Conservation (phyloP, 768 basidiomycete species). For the Pleurotus ostreatus region DNA sequence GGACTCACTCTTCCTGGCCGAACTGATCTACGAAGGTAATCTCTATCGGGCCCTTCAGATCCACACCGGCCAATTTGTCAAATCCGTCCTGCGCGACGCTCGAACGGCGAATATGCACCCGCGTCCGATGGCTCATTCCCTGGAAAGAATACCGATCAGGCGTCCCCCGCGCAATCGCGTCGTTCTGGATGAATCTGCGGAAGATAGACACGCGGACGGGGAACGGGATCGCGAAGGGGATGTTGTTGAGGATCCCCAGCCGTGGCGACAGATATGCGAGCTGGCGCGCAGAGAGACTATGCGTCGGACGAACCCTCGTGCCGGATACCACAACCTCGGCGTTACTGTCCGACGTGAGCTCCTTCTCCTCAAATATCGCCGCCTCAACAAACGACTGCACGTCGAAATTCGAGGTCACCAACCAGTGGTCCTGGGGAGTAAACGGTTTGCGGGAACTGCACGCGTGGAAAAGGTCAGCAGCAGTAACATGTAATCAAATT, state of each 20-base stretch:
- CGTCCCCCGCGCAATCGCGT: constrained; percentile 30
- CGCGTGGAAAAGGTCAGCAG: constrained; percentile 9
- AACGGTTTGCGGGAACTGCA: constrained; percentile 80
- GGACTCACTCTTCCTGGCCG: constrained; percentile 74
- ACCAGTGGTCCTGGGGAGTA: constrained; percentile 82
- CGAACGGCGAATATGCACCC: constrained; percentile 63
- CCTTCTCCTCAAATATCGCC: constrained; percentile 76
- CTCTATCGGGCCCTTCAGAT: constrained; percentile 77
- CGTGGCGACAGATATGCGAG: constrained; percentile 76
- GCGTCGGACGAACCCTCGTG: background rate
- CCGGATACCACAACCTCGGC: background rate
- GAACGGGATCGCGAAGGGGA: constrained; percentile 95
- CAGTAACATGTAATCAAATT: background rate
- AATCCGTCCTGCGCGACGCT: constrained; percentile 90
- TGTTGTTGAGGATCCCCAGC: constrained; percentile 88
- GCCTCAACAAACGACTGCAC: constrained; percentile 76
- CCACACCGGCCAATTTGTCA: constrained; percentile 70
- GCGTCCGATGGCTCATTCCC: constrained; percentile 20
- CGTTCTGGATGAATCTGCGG: constrained; percentile 73
- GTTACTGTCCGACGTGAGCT: constrained; percentile 27
- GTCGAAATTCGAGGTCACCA: constrained; percentile 48
- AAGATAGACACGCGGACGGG: constrained; percentile 88
- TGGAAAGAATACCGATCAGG: constrained; percentile 15
- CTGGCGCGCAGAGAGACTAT: constrained; percentile 58
- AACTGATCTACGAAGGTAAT: constrained; percentile 94